Evolutionary conservation across 1,139 yeast species (phyloP).

Genomic region (Lodderomyces elongisporus): DNA sequence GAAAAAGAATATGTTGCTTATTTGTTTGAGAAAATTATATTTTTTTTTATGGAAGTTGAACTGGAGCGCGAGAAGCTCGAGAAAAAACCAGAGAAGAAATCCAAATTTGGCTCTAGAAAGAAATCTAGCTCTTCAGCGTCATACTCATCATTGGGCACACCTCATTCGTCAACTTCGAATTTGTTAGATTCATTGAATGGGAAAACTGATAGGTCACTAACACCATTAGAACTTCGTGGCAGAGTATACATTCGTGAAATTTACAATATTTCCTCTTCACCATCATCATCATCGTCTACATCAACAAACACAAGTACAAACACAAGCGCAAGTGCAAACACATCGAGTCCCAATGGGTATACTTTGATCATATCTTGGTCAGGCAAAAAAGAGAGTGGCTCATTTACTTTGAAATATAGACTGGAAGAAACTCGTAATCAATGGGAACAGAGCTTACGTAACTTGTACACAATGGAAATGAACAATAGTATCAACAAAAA

Average conservation of each 20-base stretch:
- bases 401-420: slow-evolving; percentile 63
- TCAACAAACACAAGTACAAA: too few relatives aligned
- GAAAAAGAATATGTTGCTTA: slow-evolving; percentile 91
- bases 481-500: slow-evolving; percentile 35
- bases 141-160: too few relatives aligned
- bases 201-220: slow-evolving; percentile 27
- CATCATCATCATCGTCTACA: too few relatives aligned
- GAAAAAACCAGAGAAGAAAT: slow-evolving; percentile 18
- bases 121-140: slow-evolving; percentile 31
- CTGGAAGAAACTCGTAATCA: slow-evolving; percentile 67
- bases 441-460: slow-evolving; percentile 61
- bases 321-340: too few relatives aligned
- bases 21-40: slow-evolving; percentile 79
- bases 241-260: slow-evolving; percentile 66
- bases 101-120: slow-evolving; percentile 36
- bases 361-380: slow-evolving; percentile 71
- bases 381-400: slow-evolving; percentile 71
- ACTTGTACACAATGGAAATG: slow-evolving; percentile 40
- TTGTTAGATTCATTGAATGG: slow-evolving; percentile 33
- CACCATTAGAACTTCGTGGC: slow-evolving; percentile 55
- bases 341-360: slow-evolving; percentile 45
- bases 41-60: slow-evolving; percentile 59
- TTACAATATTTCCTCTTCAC: slow-evolving; percentile 42
- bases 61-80: slow-evolving; percentile 22
- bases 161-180: too few relatives aligned